Evolutionary conservation across 2,329 filamentous ascomycete species (phyloP), one percentile per base, ranked within the genome.

Genomic region (Mycocentrospora acerina): DNA sequence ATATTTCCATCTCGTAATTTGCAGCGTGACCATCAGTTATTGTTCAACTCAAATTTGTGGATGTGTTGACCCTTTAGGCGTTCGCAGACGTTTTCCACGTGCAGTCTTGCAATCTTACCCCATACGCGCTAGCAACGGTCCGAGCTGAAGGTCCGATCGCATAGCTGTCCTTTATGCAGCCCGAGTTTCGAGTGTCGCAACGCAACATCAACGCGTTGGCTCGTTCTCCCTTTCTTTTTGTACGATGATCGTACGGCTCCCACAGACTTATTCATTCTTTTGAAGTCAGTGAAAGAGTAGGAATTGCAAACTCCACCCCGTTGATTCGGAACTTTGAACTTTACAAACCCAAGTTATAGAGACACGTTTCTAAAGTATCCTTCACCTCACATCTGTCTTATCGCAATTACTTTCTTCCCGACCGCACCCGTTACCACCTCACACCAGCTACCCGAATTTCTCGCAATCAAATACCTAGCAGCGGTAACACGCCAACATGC

Each of bases 401-500:
- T 48, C 41, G 39, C 42, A 27, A 18, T 40, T 35, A 38, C 31
- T 40, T 31, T 40, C 27, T 40, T 26, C 29, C 40, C 24, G 29
- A 29, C 42, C 34, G n/a, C 15, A 37, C 33, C 24, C 18, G 30
- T n/a, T 11, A 14, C 31, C 27, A 38, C 24, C 37, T 30, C n/a
- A n/a, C 12, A 19, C 12, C 27, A 26, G 22, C 17, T 26, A 8
- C 24, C 26, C 9, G 17, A 36, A 22, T 15, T 33, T 26, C 17
- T 31, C 13, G 22, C 27, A 13, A 6, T 13, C 29, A 17, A 26
- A 38, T 44, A 46, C 44, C 40, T 30, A 35, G 35, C 44, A 37
- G 46, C 29, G 46, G 46, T 44, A 41, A 27, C 24, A 39, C 34
- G 37, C 39, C 44, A 44, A 58, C 35, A 97, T 97, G 93, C 77